Evolutionary conservation across 345 rosid genomes (phyloP).

Genomic region (Anastatica hierochuntica): DNA sequence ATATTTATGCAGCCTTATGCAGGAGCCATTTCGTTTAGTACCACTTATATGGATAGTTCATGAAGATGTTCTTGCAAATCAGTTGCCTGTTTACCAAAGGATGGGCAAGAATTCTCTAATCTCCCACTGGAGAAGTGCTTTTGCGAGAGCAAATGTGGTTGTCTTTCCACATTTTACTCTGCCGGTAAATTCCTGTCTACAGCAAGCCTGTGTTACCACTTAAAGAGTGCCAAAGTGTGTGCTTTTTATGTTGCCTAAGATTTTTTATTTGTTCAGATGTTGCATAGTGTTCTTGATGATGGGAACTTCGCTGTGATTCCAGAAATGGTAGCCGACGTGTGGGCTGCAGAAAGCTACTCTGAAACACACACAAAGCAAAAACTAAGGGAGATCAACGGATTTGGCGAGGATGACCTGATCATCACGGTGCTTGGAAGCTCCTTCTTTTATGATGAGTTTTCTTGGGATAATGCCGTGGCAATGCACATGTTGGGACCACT

Average conservation of each 20-base stretch:
- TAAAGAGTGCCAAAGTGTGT: conserved; percentile 2
- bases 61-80: conserved; percentile 77
- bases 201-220: conserved; percentile 12
- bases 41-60: conserved; percentile 92
- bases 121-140: conserved; percentile 64
- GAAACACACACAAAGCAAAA: conserved; percentile 49
- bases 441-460: conserved; percentile 60
- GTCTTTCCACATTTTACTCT: conserved; percentile 74
- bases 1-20: conserved; percentile 94
- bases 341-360: conserved; percentile 75
- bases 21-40: conserved; percentile 86
- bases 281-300: conserved; percentile 80
- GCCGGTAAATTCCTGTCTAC: conserved; percentile 46
- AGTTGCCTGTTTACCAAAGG: conserved; percentile 53
- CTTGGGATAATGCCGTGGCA: conserved; percentile 83
- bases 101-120: conserved; percentile 53
- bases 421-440: conserved; percentile 80
- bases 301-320: conserved; percentile 96
- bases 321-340: conserved; percentile 83
- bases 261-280: conserved; percentile 53
- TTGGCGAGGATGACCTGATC: conserved; percentile 54
- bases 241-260: conserved; percentile 26
- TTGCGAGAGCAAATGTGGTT: conserved; percentile 65
- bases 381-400: conserved; percentile 51
- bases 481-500: conserved; percentile 75